A percentile compares a stretch with the other conserved stretches of the same genome.
Evolutionary conservation across 1,139 yeast genomes (phyloP).

Genomic region (Protomyces lactucae-debilis): DNA sequence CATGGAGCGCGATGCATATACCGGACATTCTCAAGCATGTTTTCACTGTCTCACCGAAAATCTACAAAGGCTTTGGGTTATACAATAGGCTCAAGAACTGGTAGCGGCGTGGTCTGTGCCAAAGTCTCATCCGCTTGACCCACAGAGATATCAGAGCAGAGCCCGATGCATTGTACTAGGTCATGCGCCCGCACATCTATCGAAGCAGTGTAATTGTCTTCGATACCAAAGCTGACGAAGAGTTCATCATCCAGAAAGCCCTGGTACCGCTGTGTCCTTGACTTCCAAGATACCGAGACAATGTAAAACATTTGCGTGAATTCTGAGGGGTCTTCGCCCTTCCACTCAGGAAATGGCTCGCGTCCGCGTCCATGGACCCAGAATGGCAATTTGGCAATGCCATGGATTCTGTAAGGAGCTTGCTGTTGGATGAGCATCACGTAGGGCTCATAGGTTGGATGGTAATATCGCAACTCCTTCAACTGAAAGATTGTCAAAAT

Average conservation of each 20-base stretch:
- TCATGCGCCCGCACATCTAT: not conserved
- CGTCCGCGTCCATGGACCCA: constrained; percentile 23
- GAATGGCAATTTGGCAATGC: constrained; percentile 7
- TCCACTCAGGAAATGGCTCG: constrained; percentile 5
- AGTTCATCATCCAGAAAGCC: constrained; percentile 15
- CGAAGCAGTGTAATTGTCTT: not conserved
- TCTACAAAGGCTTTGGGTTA: no score
- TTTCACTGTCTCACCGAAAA: no score
- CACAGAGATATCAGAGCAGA: not conserved
- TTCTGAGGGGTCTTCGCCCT: not conserved
- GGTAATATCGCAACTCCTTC: constrained; percentile 11
- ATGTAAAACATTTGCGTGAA: constrained; percentile 19
- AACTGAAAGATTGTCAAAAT: constrained; percentile 19
- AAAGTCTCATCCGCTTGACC: not conserved
- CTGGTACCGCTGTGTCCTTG: constrained; percentile 4
- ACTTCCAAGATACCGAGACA: constrained; percentile 7
- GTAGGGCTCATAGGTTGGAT: constrained; percentile 21
- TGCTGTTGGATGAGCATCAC: constrained; percentile 7
- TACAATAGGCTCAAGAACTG: no score
- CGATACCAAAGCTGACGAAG: constrained; percentile 13
- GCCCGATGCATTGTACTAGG: not conserved
- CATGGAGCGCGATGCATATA: no score
- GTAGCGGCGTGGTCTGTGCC: no score
- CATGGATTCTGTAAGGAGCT: constrained; percentile 6
- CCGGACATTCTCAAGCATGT: no score